These are phyloP conservation scores for Pouteria campechiana DNA, from an alignment of 179 eudicot genomes.

Conservation along the genomic window DNA sequence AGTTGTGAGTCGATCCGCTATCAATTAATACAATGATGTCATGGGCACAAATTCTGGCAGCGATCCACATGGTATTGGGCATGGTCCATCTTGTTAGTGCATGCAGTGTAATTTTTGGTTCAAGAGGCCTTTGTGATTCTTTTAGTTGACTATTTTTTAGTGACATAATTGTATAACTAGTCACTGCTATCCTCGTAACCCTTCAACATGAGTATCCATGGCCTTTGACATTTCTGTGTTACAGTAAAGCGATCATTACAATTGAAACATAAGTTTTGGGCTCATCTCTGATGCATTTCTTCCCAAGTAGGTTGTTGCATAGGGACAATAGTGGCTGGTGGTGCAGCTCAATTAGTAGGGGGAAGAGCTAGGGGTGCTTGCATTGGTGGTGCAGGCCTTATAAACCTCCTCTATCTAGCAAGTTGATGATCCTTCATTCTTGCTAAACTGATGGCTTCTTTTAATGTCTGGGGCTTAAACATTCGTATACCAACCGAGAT, in stretches of 20 bases:
- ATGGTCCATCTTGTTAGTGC: too few species aligned
- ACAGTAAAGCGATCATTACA: not conserved
- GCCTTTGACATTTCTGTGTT: not conserved
- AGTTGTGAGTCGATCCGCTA: too few species aligned
- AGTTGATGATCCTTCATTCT: not conserved
- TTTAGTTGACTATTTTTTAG: not conserved
- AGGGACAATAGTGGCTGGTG: not conserved
- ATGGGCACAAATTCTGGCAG: too few species aligned
- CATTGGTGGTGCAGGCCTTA: not conserved
- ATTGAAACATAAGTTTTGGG: not conserved
- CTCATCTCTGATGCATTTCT: not conserved
- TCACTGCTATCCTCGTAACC: not conserved
- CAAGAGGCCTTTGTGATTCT: not conserved
- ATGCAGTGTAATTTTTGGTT: too few species aligned
- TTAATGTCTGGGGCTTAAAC: not conserved
- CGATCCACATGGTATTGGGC: too few species aligned
- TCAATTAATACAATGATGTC: too few species aligned
- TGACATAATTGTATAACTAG: not conserved
- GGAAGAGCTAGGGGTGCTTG: not conserved
- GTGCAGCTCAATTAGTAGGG: not conserved
- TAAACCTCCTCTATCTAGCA: not conserved
- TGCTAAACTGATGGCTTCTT: not conserved
- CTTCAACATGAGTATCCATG: not conserved
- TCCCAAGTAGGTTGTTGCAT: not conserved
- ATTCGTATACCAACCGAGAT: not conserved